Conservation (phyloP, 139 green algal genomes). For the Gonium pectorale region DNA sequence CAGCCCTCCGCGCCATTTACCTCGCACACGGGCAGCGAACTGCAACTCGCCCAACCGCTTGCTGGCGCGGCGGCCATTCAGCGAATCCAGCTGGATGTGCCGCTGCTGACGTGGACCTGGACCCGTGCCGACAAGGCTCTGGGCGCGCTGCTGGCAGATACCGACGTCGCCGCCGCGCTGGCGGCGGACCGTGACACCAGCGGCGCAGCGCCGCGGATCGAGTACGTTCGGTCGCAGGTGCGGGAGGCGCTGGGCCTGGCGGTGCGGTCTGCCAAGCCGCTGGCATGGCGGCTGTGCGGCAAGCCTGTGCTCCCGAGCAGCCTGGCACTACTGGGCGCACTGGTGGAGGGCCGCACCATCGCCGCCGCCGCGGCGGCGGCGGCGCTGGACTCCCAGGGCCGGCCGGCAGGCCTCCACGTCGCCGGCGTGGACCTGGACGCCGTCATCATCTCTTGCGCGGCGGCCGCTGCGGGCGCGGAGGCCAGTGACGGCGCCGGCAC, state of each 20-base stretch:
- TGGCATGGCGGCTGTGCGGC: constrained; percentile 86
- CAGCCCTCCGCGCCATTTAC: no score
- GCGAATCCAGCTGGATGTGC: constrained; percentile 39
- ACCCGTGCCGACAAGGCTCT: constrained; percentile 64
- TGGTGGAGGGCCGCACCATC: constrained; percentile 27
- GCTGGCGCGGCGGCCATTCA: not conserved
- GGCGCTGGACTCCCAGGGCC: constrained; percentile 32
- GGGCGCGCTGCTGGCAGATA: constrained; percentile 39
- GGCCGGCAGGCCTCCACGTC: constrained; percentile 41
- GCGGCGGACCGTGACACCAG: not conserved
- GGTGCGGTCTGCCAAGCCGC: constrained; percentile 62
- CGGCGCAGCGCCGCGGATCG: not conserved
- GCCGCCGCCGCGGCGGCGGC: constrained; percentile 44
- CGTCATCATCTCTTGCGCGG: constrained; percentile 29
- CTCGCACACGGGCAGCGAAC: no score
- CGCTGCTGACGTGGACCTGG: constrained; percentile 75
- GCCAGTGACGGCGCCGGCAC: not conserved
- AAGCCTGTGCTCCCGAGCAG: constrained; percentile 75
- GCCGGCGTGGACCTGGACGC: constrained; percentile 54
- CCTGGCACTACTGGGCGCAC: constrained; percentile 35
- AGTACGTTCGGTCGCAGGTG: constrained; percentile 42
- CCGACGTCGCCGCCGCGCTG: not conserved
- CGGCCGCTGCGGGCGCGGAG: not conserved
- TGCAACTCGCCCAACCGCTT: no score
- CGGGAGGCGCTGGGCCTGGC: constrained; percentile 54